Evolutionary conservation across 1,284 basidiomycete genomes (phyloP), one percentile per base, ranked within the genome.

Genomic region (Ganoderma resinaceum): DNA sequence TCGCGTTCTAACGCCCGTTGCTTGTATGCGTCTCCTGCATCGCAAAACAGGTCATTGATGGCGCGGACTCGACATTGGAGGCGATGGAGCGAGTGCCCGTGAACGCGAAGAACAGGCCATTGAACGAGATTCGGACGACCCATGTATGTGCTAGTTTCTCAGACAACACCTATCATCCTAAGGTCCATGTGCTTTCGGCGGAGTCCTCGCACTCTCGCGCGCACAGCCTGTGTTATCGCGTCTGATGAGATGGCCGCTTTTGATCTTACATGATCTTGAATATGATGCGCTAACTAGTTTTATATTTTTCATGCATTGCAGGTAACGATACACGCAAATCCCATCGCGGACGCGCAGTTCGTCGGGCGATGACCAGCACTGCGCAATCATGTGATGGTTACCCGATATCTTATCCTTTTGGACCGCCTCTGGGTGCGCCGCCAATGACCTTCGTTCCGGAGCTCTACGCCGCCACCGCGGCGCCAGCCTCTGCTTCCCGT

Each of bases 271-370:
- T 35, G 35, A 12, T 37, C 35, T 7, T 40, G 23, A 37, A 60
- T 23, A 6, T 43, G 57, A 61, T 61, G 9, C 31, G 65, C 62
- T 71, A 53, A 70, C 62, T 31, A 29, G 52, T 42, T 59, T 65
- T 57, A 63, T 69, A 49, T 23, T 23, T 33, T 35, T 55, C 53
- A 55, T 58, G 55, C 65, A 69, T 66, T 70, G 35, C 78, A 96
- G 94, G 84, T 98, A 46, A 96, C 95, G 12, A 93, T 99, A 40
- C 97, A 99, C 78, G 94, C 97, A 40, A 99, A 99, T 80, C 97
- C 97, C 11, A 89, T 96, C 68, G 95, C 95, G 33, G 91, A 95
- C 75, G 87, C 89, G 12, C 79, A 83, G 68, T 78, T 93, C 29
- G 75, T 66, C 0, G 74, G 71, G n/a, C 74, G 76, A 46, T 78